phyloP scores from a whole-genome alignment of 2,329 filamentous ascomycete genomes.

The Neocucurbitaria cava region DNA sequence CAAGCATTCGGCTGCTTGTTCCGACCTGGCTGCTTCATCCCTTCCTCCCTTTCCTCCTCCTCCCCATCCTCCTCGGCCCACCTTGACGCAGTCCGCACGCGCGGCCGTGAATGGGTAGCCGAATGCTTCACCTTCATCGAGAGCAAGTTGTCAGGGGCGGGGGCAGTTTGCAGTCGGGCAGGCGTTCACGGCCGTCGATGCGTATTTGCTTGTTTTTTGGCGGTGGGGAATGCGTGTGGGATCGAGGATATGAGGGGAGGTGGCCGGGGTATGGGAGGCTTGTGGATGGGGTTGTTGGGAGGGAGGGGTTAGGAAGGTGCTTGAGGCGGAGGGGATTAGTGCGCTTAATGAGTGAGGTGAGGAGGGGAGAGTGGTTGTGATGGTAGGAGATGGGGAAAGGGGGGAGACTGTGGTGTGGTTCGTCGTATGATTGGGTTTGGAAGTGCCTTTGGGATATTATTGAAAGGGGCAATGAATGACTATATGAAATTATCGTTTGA shows the following conservation, averaged over 20 bases:
- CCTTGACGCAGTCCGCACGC: conserved; percentile 11
- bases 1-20: conserved; percentile 24
- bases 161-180: conserved; percentile 22
- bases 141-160: conserved; percentile 17
- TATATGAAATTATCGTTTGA: too few species aligned
- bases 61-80: conserved; percentile 13
- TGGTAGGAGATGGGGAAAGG: too few species aligned
- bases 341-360: conserved; percentile 4
- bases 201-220: conserved; percentile 30
- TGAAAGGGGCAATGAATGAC: too few species aligned
- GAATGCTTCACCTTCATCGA: conserved; percentile 20
- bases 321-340: conserved; percentile 16
- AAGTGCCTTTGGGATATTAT: too few species aligned
- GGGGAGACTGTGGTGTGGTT: too few species aligned
- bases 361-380: background rate
- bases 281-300: conserved; percentile 13
- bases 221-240: conserved; percentile 21
- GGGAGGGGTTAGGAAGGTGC: conserved; percentile 12
- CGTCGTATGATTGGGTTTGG: too few species aligned
- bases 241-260: conserved; percentile 20
- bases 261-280: conserved; percentile 24
- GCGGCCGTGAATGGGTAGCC: conserved; percentile 5
- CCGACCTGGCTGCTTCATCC: conserved; percentile 17
- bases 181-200: conserved; percentile 24
- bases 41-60: too few species aligned